Evolutionary conservation across 1,284 basidiomycete species (phyloP).

Genomic region (Sanguinoderma infundibulare): DNA sequence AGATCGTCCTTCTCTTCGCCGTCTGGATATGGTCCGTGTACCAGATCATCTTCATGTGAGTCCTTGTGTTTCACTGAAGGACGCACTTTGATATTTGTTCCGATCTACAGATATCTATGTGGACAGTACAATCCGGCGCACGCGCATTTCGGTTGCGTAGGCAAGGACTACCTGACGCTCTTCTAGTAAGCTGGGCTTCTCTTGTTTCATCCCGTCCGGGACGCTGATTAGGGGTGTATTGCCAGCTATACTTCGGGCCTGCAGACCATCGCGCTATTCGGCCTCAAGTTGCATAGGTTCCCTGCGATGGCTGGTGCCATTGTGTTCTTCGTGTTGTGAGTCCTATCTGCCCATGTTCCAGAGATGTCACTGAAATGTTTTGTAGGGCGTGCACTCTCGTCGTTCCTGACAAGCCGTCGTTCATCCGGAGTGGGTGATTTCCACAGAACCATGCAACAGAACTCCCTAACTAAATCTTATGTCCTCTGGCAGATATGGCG

Average conservation of each 20-base stretch:
- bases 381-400: conserved; percentile 59
- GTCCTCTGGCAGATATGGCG: conserved; percentile 54
- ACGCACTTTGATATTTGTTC: neutral
- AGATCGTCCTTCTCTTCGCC: conserved; percentile 54
- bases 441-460: too few relatives aligned
- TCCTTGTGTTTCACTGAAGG: conserved; percentile 2
- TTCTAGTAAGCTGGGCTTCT: conserved; percentile 58
- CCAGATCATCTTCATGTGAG: conserved; percentile 62
- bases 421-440: conserved; percentile 56
- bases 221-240: neutral
- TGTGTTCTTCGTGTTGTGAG: conserved; percentile 64
- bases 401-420: conserved; percentile 53
- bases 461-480: too few relatives aligned
- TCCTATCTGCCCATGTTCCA: conserved; percentile 7
- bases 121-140: conserved; percentile 49
- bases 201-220: neutral
- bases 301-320: conserved; percentile 65
- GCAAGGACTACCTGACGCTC: conserved; percentile 61
- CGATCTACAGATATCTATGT: conserved; percentile 56
- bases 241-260: conserved; percentile 58
- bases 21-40: conserved; percentile 60
- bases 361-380: neutral
- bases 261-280: conserved; percentile 80
- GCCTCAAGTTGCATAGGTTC: conserved; percentile 70
- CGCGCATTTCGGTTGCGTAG: conserved; percentile 41